phyloP scores from a whole-genome alignment of 495 filamentous ascomycete species.

The Sordaria brevicollis region DNA sequence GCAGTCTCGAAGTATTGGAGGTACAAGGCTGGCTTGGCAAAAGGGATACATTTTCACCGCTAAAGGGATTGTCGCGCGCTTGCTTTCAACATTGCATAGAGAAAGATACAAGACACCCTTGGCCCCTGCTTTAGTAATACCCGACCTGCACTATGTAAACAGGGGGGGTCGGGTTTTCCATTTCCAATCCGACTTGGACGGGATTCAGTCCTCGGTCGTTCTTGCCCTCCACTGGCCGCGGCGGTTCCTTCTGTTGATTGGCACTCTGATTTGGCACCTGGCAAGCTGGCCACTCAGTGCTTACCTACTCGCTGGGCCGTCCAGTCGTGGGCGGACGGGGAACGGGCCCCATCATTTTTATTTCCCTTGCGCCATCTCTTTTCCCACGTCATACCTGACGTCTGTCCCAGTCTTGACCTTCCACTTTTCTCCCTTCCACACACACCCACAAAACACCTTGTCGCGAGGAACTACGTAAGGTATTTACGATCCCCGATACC shows the following conservation, averaged over 20 bases:
- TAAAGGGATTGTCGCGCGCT: background rate
- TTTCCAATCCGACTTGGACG: background rate
- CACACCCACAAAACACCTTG: constrained; percentile 7
- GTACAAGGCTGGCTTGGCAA: no score
- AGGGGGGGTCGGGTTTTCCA: background rate
- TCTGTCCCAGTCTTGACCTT: constrained; percentile 22
- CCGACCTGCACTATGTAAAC: background rate
- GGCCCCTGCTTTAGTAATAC: background rate
- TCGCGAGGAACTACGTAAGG: constrained; percentile 17
- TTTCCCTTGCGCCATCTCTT: constrained; percentile 25
- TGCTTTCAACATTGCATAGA: background rate
- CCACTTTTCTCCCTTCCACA: constrained; percentile 12
- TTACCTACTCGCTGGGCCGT: background rate
- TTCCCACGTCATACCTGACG: constrained; percentile 34
- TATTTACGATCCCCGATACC: constrained; percentile 10
- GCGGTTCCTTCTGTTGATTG: no score
- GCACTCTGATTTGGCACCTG: background rate
- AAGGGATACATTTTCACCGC: no score
- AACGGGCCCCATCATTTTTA: constrained; percentile 20
- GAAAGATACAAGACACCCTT: background rate
- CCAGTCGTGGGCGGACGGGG: background rate
- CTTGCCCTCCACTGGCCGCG: background rate
- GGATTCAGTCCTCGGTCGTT: background rate
- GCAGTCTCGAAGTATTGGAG: no score
- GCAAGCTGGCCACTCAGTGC: background rate